Evolutionary conservation across 371 early-diverging fungal genomes (phyloP), one percentile per base, ranked within the genome.

Genomic region (Phascolomyces articulosus): DNA sequence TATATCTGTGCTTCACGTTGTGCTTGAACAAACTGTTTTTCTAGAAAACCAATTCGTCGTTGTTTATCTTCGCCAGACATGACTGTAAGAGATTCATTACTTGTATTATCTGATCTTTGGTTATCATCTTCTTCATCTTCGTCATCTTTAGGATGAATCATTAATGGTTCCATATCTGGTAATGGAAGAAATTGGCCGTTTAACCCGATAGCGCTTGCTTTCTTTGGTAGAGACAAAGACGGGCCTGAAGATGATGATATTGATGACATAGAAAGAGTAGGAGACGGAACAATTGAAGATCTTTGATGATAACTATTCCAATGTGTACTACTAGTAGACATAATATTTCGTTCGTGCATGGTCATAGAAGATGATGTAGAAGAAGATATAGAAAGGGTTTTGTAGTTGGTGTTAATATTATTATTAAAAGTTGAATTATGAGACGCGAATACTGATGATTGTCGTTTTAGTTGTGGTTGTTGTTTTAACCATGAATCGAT

Each of bases 61-160:
- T 38, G 20, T 15, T 20, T 16, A 41, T 40, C 58, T 6, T 34
- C 11, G n/a, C 34, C 8, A 38, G 38, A 10, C 8, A 34, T 40
- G n/a, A 23, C 16, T 51, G 11, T 34, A 9, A 34, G n/a, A n/a
- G n/a, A n/a, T n/a, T 2, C 2, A 34, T 34, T 34, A 34, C 11
- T 31, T 31, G 3, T 31, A 31, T 31, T 31, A 31, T n/a, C 31
- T 31, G 24, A 16, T 61, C 51, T 7, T 61, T 40, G 27, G 9
- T 57, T 18, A 8, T 64, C 26, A 31, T 57, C 55, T n/a, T 63
- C 48, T 34, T 51, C 53, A 29, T 61, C 53, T 38, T 51, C 53
- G 11, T 48, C 47, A 21, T 61, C 53, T 29, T 41, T 23, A 11
- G 60, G 60, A 11, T 28, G 60, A 8, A 59, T 41, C 18, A 41